phyloP scores from a whole-genome alignment of 371 early-diverging fungal genomes.

The Phascolomyces articulosus region DNA sequence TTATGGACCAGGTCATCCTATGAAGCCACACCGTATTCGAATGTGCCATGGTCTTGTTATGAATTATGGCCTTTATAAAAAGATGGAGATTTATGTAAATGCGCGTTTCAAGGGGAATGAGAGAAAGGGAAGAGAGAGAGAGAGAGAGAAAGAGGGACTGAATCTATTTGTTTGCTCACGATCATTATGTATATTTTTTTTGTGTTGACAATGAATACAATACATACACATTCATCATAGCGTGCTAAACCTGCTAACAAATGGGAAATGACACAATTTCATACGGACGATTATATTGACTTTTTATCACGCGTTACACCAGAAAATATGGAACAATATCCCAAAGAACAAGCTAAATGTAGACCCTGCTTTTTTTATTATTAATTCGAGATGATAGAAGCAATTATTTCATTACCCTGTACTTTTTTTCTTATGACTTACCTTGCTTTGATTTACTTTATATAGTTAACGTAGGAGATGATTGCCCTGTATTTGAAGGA shows the following conservation, averaged over 20 bases:
- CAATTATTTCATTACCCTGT: background rate
- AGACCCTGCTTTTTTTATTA: too few relatives aligned
- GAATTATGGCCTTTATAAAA: slow-evolving; percentile 87
- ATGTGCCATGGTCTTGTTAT: slow-evolving; percentile 93
- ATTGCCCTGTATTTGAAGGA: slow-evolving; percentile 96
- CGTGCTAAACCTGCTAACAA: slow-evolving; percentile 77
- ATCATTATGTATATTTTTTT: background rate
- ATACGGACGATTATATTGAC: slow-evolving; percentile 95
- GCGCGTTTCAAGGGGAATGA: background rate
- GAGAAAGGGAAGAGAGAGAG: background rate
- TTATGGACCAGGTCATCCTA: slow-evolving; percentile 86
- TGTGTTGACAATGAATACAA: too few relatives aligned
- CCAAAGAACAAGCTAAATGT: slow-evolving; percentile 74
- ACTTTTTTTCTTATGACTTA: background rate
- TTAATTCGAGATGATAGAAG: too few relatives aligned
- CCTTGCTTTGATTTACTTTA: slow-evolving; percentile 35
- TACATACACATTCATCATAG: slow-evolving; percentile 17
- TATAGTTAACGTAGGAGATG: slow-evolving; percentile 61
- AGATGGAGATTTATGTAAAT: slow-evolving; percentile 71
- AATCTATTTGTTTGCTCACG: background rate
- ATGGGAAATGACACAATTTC: slow-evolving; percentile 93
- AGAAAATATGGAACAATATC: slow-evolving; percentile 75
- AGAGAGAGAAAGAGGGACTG: background rate
- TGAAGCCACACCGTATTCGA: slow-evolving; percentile 96
- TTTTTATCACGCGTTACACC: slow-evolving; percentile 89